Base-by-base conservation (phyloP, 164 flowering plant genomes). In the Brasenia schreberi region DNA sequence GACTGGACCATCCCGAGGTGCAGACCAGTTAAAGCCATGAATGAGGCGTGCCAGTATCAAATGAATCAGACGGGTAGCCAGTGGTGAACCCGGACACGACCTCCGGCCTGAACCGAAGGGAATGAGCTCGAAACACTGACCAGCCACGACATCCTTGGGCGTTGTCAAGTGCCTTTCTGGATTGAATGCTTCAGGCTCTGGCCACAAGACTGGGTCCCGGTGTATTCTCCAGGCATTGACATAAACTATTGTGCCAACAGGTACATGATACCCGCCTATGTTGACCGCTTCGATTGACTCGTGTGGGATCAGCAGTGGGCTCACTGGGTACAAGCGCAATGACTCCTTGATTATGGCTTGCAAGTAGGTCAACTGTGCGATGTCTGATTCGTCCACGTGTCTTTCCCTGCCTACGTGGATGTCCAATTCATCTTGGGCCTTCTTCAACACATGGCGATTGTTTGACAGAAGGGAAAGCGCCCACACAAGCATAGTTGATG, bases 151-250 rank as follows among this genome's bases (percentile, higher is more conserved):
- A n/a, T n/a, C n/a, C n/a, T n/a, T n/a, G n/a, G n/a, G n/a, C n/a
- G n/a, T n/a, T n/a, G n/a, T n/a, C n/a, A n/a, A n/a, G n/a, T n/a
- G 84, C 65, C 92, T 79, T 73, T 82, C 92, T 0, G 88, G 92
- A 61, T 33, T 69, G 70, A 87, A 87, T 52, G 49, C 70, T 0
- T 27, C 43, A 0, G 89, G 82, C 45, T 84, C 84, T 0, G 66
- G 79, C 92, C 88, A 87, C 23, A 78, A 12, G 19, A 73, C 59
- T 7, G 84, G 81, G 27, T 82, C 83, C n/a, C 84, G 68, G 6
- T 87, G 88, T 4, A 84, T 64, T 0, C 78, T 77, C 84, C 86
- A 83, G 0, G 72, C 77, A 33, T 87, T 84, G 27, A 79, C 76
- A 17, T 81, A 4, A 23, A 87, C 19, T 66, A 71, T 81, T 5